Percentiles rank a stretch among this genome's conserved stretches.
Evolutionary conservation across 192 early-diverging fungal genomes (phyloP).

Genomic region (Mortierella hygrophila): DNA sequence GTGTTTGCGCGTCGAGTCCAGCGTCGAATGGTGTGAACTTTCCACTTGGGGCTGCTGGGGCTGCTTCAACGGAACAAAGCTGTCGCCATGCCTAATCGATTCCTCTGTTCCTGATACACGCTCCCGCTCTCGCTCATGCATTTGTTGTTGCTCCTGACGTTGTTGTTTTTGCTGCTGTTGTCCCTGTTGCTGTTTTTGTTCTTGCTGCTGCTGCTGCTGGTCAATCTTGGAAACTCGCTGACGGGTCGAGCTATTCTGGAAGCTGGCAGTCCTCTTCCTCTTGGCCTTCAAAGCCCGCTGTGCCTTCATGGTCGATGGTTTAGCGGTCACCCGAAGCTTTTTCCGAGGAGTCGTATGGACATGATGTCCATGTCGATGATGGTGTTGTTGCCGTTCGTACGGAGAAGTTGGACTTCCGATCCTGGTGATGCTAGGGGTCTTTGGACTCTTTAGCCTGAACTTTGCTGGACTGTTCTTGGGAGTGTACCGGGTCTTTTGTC

Average conservation of each 20-base stretch:
- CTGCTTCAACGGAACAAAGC: not conserved
- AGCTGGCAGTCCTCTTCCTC: constrained; percentile 10
- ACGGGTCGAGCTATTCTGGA: not conserved
- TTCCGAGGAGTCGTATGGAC: constrained; percentile 17
- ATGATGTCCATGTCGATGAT: not conserved
- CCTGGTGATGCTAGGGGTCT: not conserved
- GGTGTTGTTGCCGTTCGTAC: constrained; percentile 25
- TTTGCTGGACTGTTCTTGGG: constrained; percentile 7
- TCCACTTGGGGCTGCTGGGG: not conserved
- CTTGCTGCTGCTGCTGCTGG: not conserved
- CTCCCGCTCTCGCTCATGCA: not conserved
- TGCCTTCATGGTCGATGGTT: constrained; percentile 28
- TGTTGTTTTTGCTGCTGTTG: not conserved
- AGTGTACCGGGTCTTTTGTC: not conserved
- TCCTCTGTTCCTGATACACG: not conserved
- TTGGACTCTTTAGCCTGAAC: constrained; percentile 27
- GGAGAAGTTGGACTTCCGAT: constrained; percentile 35
- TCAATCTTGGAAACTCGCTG: not conserved
- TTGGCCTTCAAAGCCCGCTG: constrained; percentile 11
- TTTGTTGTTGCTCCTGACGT: not conserved
- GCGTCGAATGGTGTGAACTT: not conserved
- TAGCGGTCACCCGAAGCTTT: constrained; percentile 31
- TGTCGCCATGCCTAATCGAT: not conserved
- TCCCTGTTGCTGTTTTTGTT: not conserved
- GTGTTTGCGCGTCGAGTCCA: not conserved